Conservation (phyloP, 148 eudicot genomes). For the Fagopyrum esculentum region DNA sequence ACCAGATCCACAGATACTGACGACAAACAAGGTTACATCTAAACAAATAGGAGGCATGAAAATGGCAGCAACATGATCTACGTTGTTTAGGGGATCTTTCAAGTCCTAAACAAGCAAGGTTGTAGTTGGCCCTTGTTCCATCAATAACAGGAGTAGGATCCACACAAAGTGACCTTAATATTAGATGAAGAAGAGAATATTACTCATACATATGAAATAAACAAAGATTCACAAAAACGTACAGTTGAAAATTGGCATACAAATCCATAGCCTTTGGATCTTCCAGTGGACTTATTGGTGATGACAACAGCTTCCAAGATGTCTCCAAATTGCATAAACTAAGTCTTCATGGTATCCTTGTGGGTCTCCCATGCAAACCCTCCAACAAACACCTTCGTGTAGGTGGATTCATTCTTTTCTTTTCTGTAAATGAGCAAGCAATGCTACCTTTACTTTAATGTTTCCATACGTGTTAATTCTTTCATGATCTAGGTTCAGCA, state of each 20-base stretch:
- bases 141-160: conserved; percentile 46
- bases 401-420: conserved; percentile 10
- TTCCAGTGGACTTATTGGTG: conserved; percentile 24
- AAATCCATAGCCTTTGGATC: conserved; percentile 30
- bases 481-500: too few relatives aligned
- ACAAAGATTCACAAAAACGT: not conserved
- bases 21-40: not conserved
- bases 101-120: conserved; percentile 41
- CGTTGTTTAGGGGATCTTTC: not conserved
- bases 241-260: conserved; percentile 9
- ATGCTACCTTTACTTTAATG: too few relatives aligned
- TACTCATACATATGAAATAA: not conserved
- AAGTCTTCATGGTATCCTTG: conserved; percentile 18
- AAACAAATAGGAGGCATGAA: not conserved
- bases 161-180: conserved; percentile 39
- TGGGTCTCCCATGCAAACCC: conserved; percentile 27
- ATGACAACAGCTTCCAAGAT: conserved; percentile 31
- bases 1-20: not conserved
- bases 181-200: not conserved
- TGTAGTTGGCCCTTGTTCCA: conserved; percentile 49
- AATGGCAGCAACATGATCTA: not conserved
- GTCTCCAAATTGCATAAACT: conserved; percentile 25
- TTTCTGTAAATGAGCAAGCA: too few relatives aligned
- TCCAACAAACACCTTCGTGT: conserved; percentile 28
- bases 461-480: too few relatives aligned